phyloP scores from a whole-genome alignment of 2,329 filamentous ascomycete species.

The Neonectria punicea region DNA sequence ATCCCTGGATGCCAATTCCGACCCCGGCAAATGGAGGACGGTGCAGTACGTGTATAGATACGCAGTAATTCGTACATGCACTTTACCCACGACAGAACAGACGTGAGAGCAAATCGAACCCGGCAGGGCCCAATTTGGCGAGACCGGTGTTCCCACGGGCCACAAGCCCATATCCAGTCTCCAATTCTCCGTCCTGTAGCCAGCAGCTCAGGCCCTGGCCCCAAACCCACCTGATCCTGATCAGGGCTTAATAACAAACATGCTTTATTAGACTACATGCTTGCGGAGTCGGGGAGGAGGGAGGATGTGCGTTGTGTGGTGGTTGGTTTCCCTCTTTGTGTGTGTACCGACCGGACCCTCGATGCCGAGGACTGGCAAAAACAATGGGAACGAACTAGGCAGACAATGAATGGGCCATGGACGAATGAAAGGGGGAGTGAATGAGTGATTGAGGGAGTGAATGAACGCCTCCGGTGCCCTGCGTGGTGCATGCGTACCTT shows the following conservation, averaged over 20 bases:
- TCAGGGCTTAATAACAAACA: background rate
- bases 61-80: background rate
- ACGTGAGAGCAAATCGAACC: constrained; percentile 4
- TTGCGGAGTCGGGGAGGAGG: too few species aligned
- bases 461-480: constrained; percentile 9
- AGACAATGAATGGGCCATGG: constrained; percentile 6
- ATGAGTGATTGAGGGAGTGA: background rate
- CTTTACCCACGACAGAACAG: constrained; percentile 12
- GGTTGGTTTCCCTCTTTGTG: background rate
- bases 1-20: background rate
- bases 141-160: constrained; percentile 6
- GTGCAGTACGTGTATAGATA: background rate
- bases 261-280: background rate
- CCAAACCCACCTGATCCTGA: constrained; percentile 14
- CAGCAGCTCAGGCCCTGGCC: background rate
- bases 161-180: constrained; percentile 6
- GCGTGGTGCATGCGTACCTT: constrained; percentile 9
- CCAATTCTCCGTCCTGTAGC: background rate
- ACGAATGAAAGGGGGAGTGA: constrained; percentile 12
- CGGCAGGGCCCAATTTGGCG: constrained; percentile 4
- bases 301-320: background rate
- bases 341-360: too few species aligned
- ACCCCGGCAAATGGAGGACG: background rate
- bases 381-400: constrained; percentile 7
- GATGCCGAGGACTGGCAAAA: background rate